Conservation (phyloP, 1,284 basidiomycete genomes). For the Pyrrhoderma noxium region DNA sequence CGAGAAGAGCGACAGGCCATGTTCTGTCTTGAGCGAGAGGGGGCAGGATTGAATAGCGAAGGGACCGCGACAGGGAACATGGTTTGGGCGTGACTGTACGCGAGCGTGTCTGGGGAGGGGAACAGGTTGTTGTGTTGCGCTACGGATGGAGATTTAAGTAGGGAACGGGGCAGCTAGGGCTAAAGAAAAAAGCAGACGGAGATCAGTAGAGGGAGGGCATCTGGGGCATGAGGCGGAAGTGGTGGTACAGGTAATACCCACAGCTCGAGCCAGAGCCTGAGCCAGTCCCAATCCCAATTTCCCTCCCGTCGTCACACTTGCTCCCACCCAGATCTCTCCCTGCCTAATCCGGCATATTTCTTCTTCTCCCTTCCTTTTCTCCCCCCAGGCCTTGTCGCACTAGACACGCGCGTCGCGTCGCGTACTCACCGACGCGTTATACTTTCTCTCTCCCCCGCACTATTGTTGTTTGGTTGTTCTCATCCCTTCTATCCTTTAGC, state of each 20-base stretch:
- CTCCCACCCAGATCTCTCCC: too few relatives aligned
- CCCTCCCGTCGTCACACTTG: too few relatives aligned
- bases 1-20: slow-evolving; percentile 23
- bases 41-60: slow-evolving; percentile 24
- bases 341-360: too few relatives aligned
- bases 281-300: too few relatives aligned
- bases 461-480: too few relatives aligned
- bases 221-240: too few relatives aligned
- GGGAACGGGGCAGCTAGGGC: slow-evolving; percentile 7
- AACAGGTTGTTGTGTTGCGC: background rate
- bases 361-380: too few relatives aligned
- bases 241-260: too few relatives aligned
- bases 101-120: background rate
- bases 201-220: too few relatives aligned
- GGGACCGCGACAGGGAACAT: slow-evolving; percentile 9
- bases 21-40: slow-evolving; percentile 23
- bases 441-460: background rate
- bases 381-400: background rate
- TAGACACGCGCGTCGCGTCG: background rate
- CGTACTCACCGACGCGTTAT: background rate
- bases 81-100: slow-evolving; percentile 9
- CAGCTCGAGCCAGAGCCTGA: too few relatives aligned
- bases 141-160: background rate
- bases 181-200: slow-evolving; percentile 16
- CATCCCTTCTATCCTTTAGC: too few relatives aligned